Conservation (phyloP, 495 filamentous ascomycete species). For the Annulohypoxylon stygium region DNA sequence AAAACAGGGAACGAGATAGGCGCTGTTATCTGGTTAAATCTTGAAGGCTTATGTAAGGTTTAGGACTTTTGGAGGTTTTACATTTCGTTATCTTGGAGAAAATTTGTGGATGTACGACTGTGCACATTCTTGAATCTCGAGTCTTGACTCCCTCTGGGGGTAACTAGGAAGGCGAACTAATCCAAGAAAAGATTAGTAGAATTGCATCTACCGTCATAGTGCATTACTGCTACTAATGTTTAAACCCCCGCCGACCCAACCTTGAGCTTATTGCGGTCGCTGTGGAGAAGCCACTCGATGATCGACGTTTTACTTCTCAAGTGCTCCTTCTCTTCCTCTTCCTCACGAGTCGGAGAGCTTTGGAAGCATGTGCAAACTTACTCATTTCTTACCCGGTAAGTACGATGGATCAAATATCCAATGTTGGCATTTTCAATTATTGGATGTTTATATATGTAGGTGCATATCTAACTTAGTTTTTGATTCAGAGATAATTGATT, state of each 20-base stretch:
- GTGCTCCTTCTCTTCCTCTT: background rate
- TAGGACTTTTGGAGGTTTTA: too few relatives aligned
- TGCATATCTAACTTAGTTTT: too few relatives aligned
- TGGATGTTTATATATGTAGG: too few relatives aligned
- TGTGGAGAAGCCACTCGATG: conserved; percentile 13
- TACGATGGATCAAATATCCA: background rate
- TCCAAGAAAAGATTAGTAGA: background rate
- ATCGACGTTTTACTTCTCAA: background rate
- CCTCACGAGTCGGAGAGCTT: background rate
- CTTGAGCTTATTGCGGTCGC: conserved; percentile 6
- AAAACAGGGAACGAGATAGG: conserved; percentile 8
- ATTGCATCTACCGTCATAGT: conserved; percentile 42
- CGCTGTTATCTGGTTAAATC: background rate
- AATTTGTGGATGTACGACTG: too few relatives aligned
- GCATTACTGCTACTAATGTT: conserved; percentile 5
- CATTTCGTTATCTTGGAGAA: too few relatives aligned
- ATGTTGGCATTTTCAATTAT: too few relatives aligned
- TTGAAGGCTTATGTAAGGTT: too few relatives aligned
- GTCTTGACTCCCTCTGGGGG: background rate
- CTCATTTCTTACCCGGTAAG: background rate
- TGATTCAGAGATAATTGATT: too few relatives aligned
- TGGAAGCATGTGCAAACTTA: too few relatives aligned
- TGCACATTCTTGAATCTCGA: too few relatives aligned
- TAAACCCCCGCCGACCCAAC: conserved; percentile 25
- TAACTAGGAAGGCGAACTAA: background rate